phyloP scores from a whole-genome alignment of 768 basidiomycete species.

The Naganishia antarctica region DNA sequence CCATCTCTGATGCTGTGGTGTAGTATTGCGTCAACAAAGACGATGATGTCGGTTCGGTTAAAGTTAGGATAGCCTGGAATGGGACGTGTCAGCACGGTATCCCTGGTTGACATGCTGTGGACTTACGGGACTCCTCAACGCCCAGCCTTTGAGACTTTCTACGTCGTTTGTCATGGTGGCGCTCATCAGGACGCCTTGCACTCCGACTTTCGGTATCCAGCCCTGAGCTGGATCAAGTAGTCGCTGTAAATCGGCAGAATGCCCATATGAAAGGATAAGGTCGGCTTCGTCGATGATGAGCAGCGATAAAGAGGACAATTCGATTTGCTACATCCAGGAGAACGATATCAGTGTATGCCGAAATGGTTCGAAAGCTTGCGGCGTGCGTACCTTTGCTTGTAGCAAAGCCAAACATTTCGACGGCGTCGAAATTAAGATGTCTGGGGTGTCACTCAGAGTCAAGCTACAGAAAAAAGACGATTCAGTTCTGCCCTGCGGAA shows the following conservation, averaged over 20 bases:
- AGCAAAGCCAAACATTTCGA: constrained; percentile 64
- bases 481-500: not conserved
- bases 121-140: constrained; percentile 78
- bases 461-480: not conserved
- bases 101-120: not conserved
- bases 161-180: constrained; percentile 97
- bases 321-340: constrained; percentile 56
- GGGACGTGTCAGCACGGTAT: not conserved
- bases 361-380: not conserved
- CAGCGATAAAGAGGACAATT: constrained; percentile 65
- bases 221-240: constrained; percentile 62
- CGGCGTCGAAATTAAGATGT: constrained; percentile 74
- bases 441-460: constrained; percentile 65
- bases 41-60: constrained; percentile 83
- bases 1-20: constrained; percentile 76
- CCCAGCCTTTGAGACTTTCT: constrained; percentile 78
- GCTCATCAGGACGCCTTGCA: constrained; percentile 92
- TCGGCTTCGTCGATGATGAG: constrained; percentile 98
- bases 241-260: constrained; percentile 66
- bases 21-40: constrained; percentile 78
- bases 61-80: constrained; percentile 68
- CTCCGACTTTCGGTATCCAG: constrained; percentile 51
- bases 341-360: not conserved
- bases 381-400: constrained; percentile 61
- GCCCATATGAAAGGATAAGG: constrained; percentile 91